These are phyloP conservation scores for Pseudopediastrum boryanum DNA, from an alignment of 139 green algal genomes.

Conservation along the genomic window DNA sequence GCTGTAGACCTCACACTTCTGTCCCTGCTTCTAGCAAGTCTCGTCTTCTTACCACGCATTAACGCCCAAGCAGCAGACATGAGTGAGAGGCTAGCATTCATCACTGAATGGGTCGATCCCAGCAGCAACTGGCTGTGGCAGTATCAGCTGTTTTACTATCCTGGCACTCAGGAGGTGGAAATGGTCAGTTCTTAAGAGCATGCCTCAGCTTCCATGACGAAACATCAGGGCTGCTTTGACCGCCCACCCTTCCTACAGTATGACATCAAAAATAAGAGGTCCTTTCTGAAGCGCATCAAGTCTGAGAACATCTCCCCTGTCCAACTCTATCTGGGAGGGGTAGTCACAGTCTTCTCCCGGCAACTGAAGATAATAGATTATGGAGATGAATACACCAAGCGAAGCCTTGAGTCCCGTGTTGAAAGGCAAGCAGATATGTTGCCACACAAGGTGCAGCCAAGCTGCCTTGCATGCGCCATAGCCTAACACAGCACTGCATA, in stretches of 20 bases:
- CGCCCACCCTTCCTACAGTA: constrained; percentile 51
- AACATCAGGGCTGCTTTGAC: not conserved
- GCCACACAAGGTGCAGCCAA: not conserved
- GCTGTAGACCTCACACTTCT: too few species aligned
- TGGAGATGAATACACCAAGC: constrained; percentile 76
- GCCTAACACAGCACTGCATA: not conserved
- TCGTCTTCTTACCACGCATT: not conserved
- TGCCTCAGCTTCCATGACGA: not conserved
- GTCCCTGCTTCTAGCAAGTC: too few species aligned
- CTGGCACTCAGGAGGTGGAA: constrained; percentile 68
- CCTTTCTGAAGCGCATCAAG: constrained; percentile 75
- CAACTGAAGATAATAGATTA: constrained; percentile 80
- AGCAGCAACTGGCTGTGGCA: constrained; percentile 51
- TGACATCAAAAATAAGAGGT: constrained; percentile 82
- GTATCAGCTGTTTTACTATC: constrained; percentile 80
- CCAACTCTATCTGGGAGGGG: constrained; percentile 67
- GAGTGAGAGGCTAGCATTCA: constrained; percentile 49
- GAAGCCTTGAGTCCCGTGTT: constrained; percentile 38
- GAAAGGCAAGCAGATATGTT: constrained; percentile 46
- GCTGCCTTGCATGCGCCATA: not conserved
- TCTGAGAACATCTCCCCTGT: constrained; percentile 58
- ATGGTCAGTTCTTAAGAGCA: constrained; percentile 59
- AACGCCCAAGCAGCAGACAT: not conserved
- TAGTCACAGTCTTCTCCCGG: constrained; percentile 69
- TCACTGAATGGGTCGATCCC: constrained; percentile 76